Conservation (phyloP, 2,329 filamentous ascomycete species). For the Penicillium sp. region DNA sequence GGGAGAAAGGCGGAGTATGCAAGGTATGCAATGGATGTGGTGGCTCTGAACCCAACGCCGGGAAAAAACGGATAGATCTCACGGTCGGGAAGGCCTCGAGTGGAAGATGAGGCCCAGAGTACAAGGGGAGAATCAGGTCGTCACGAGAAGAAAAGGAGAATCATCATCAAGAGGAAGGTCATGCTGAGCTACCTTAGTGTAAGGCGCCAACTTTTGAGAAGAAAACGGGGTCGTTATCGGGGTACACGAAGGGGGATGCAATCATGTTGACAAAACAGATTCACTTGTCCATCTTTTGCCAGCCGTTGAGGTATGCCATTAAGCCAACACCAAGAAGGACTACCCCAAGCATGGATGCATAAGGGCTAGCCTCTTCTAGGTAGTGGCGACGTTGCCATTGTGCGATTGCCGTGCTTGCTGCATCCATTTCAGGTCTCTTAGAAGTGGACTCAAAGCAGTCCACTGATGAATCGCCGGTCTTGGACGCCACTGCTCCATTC, state of each 20-base stretch:
- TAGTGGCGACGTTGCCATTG: conserved; percentile 40
- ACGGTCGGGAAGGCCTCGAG: conserved; percentile 8
- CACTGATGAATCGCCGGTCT: conserved; percentile 21
- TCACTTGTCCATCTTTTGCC: conserved; percentile 64
- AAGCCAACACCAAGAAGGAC: conserved; percentile 79
- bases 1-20: conserved; percentile 27
- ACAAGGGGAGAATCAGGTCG: conserved; percentile 19
- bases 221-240: conserved; percentile 16
- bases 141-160: conserved; percentile 12
- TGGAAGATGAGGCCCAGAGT: conserved; percentile 16
- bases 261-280: conserved; percentile 9
- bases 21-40: conserved; percentile 28
- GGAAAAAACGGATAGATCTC: conserved; percentile 24
- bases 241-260: conserved; percentile 8
- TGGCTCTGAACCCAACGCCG: conserved; percentile 21
- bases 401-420: conserved; percentile 47
- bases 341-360: conserved; percentile 80
- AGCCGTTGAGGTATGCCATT: conserved; percentile 85
- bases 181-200: conserved; percentile 21
- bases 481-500: conserved; percentile 19
- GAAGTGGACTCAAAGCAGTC: conserved; percentile 54
- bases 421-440: conserved; percentile 44
- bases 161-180: conserved; percentile 14
- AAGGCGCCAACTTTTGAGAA: conserved; percentile 22
- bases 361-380: conserved; percentile 66